A percentile compares a stretch with the other conserved stretches of the same genome.
Conservation (phyloP, 805 yeast genomes). For the Teunomyces stri region DNA sequence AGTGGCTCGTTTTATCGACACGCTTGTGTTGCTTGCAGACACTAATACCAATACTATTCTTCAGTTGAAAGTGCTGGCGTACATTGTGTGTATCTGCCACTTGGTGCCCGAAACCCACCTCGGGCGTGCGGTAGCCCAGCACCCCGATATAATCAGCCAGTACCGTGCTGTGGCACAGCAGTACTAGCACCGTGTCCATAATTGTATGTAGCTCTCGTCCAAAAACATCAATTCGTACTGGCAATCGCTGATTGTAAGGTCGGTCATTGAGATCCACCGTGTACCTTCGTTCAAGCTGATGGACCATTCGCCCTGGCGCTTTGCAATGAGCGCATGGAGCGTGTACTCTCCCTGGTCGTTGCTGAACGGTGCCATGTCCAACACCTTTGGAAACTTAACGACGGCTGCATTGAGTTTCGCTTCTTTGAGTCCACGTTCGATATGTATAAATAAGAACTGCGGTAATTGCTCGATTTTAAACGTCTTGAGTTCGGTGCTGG, state of each 20-base stretch:
- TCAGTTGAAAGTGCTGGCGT: constrained; percentile 12
- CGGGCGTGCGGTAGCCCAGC: constrained; percentile 8
- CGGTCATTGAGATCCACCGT: constrained; percentile 61
- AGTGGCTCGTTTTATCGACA: constrained; percentile 10
- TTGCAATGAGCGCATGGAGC: constrained; percentile 19
- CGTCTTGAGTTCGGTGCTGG: constrained; percentile 32
- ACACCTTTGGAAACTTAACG: constrained; percentile 53
- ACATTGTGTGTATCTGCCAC: constrained; percentile 15
- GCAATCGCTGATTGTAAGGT: constrained; percentile 44
- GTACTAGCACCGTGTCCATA: constrained; percentile 46
- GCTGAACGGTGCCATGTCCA: constrained; percentile 35
- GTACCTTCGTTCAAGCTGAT: constrained; percentile 29
- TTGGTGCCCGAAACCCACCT: constrained; percentile 19
- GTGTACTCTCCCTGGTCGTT: constrained; percentile 31
- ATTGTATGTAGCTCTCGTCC: constrained; percentile 61
- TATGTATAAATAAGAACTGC: constrained; percentile 50
- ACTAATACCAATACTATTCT: constrained; percentile 7
- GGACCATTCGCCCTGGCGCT: constrained; percentile 40
- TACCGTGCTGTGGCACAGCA: constrained; percentile 8
- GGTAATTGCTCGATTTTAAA: constrained; percentile 49
- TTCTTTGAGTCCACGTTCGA: constrained; percentile 43
- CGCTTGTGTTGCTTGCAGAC: constrained; percentile 9
- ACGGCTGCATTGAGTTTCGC: constrained; percentile 45
- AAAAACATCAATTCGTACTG: constrained; percentile 61
- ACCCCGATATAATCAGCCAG: constrained; percentile 5